Evolutionary conservation across 2,329 filamentous ascomycete species (phyloP), one percentile per base, ranked within the genome.

Genomic region (Microdochium trichocladiopsis): DNA sequence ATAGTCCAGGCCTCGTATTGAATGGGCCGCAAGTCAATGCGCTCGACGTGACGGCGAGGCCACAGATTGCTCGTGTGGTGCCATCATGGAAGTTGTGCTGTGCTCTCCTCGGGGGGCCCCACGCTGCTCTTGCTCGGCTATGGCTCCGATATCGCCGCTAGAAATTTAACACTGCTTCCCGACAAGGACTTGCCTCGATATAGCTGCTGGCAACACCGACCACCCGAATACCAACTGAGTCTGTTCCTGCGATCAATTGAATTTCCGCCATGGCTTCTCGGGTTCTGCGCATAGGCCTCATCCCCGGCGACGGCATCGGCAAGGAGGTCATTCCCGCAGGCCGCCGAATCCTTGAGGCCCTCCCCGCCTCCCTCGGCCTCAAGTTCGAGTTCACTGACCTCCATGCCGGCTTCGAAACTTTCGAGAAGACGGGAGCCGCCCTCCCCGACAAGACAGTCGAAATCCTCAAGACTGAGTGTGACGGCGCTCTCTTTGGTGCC

Each of bases 291-390:
- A 88, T 88, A 72, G 85, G 92, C 70, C 88, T 97, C 64, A 97
- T 99, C 69, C 89, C 94, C 63, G 94, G 94, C 67, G 94, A 99
- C 75, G 94, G 94, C 72, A 99, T 99, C 74, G 94, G 94, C 73
- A 90, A 90, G 69, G 94, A 99, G 75, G 94, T 99, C 70, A 97
- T 99, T 72, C 94, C 94, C 59, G 88, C 94, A 51, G 94, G 93
- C 50, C 89, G 90, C 63, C 87, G 88, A 58, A 78, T 97, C 61
- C 88, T 99, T 66, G 93, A 99, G 77, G 88, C 94, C 50, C 86
- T 99, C 2, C 92, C 93, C 31, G 72, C 86, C n/a, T 94, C 89
- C n/a, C 77, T 96, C 48, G 87, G 88, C 64, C 82, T 99, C 62
- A 92, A 90, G 66, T 97, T 97, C 80, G 88, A 87, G 69, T 99